Evolutionary conservation across 176 grass and related monocot species (phyloP).

Genomic region (Neostapfia colusana): DNA sequence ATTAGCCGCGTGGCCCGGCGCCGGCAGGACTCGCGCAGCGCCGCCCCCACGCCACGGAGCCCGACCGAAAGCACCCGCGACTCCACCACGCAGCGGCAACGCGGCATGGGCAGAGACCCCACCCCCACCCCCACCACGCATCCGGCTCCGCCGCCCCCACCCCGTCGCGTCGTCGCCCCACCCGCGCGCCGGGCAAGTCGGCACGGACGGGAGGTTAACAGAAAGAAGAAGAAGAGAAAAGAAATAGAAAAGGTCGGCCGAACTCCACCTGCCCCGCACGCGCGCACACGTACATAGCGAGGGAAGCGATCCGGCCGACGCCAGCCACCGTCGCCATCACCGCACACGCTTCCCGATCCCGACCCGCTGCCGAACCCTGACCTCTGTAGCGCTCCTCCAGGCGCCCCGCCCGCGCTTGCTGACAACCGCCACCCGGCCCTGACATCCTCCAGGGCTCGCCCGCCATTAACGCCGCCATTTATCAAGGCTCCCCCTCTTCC

Average conservation of each 20-base stretch:
- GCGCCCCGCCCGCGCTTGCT: too few relatives aligned
- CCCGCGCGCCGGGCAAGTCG: neutral
- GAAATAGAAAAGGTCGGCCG: too few relatives aligned
- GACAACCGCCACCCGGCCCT: neutral
- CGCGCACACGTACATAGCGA: neutral
- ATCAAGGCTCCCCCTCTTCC: neutral
- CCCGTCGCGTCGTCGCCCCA: neutral
- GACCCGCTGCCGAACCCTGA: slow-evolving; percentile 1
- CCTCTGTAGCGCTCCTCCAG: neutral
- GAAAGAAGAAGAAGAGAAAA: too few relatives aligned
- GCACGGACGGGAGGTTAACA: neutral
- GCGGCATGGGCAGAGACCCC: too few relatives aligned
- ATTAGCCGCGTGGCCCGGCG: slow-evolving; percentile 6
- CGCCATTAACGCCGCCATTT: slow-evolving; percentile 24
- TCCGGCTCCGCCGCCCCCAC: neutral
- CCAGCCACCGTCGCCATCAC: slow-evolving; percentile 17
- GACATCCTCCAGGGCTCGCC: too few relatives aligned
- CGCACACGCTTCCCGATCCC: neutral
- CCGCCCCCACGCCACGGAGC: neutral
- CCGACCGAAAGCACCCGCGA: neutral
- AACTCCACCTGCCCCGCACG: neutral
- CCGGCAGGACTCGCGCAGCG: neutral
- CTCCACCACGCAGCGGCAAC: slow-evolving; percentile 13
- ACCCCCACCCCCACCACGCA: neutral
- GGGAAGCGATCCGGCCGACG: neutral